These are phyloP conservation scores for Lobosporangium transversale DNA, from an alignment of 192 early-diverging fungal genomes.

Conservation along the genomic window DNA sequence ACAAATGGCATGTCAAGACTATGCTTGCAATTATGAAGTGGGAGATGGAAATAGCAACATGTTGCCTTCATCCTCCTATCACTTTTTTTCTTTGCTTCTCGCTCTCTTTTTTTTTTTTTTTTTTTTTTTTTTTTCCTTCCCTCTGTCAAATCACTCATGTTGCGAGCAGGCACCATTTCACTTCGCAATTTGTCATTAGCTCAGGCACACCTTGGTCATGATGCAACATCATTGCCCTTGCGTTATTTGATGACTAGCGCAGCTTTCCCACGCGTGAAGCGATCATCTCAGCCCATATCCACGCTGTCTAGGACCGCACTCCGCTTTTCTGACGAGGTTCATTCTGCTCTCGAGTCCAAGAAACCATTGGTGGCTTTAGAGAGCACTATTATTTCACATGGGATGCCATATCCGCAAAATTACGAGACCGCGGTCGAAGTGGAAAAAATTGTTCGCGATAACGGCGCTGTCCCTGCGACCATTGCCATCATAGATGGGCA, in stretches of 20 bases:
- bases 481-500: constrained; percentile 90
- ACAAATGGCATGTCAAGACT: too few relatives aligned
- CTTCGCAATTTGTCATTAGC: background rate
- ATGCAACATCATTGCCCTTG: background rate
- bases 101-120: background rate
- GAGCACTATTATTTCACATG: constrained; percentile 96
- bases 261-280: background rate
- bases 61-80: too few relatives aligned
- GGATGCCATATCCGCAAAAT: constrained; percentile 95
- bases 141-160: background rate
- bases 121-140: background rate
- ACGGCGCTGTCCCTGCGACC: constrained; percentile 87
- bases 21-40: too few relatives aligned
- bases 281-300: background rate
- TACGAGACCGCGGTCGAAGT: constrained; percentile 84
- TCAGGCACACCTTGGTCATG: background rate
- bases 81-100: background rate
- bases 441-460: constrained; percentile 75
- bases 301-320: constrained; percentile 24
- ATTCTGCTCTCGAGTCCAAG: constrained; percentile 64
- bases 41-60: too few relatives aligned
- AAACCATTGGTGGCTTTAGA: constrained; percentile 91
- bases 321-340: constrained; percentile 56
- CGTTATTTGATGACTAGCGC: background rate
- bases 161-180: background rate